Conservation (phyloP, 768 basidiomycete genomes). For the Tephrocybe sp. region DNA sequence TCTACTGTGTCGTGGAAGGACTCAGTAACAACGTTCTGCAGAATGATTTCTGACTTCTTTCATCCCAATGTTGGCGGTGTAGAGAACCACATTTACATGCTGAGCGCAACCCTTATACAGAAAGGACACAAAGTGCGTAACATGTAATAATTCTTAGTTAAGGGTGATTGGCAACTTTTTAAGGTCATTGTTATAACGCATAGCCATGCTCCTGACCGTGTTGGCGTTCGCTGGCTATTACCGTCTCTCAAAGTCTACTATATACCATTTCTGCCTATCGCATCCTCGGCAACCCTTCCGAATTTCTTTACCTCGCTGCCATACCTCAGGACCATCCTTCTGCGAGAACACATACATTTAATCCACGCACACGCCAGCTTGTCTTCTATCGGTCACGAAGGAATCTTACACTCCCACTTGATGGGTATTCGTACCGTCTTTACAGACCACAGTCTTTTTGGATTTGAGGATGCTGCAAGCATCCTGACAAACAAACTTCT, state of each 20-base stretch:
- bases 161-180: neutral
- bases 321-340: constrained; percentile 84
- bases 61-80: constrained; percentile 93
- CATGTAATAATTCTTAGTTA: neutral
- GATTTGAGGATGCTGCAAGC: constrained; percentile 95
- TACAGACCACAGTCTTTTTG: constrained; percentile 96
- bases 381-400: constrained; percentile 90
- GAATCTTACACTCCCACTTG: constrained; percentile 83
- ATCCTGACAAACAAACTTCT: constrained; percentile 97
- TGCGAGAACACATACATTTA: constrained; percentile 83
- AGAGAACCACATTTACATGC: constrained; percentile 94
- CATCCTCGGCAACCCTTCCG: constrained; percentile 90
- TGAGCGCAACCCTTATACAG: constrained; percentile 78
- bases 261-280: constrained; percentile 86
- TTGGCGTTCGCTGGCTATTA: constrained; percentile 87
- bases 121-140: constrained; percentile 78
- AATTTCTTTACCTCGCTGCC: constrained; percentile 93
- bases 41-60: constrained; percentile 98
- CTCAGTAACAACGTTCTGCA: constrained; percentile 28
- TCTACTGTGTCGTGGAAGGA: neutral
- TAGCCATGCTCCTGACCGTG: constrained; percentile 80
- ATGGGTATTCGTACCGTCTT: constrained; percentile 90
- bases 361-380: constrained; percentile 93
- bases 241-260: constrained; percentile 93
- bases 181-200: constrained; percentile 96